phyloP scores from a whole-genome alignment of 495 filamentous ascomycete genomes.

The Hyaloscypha hepaticicola region DNA sequence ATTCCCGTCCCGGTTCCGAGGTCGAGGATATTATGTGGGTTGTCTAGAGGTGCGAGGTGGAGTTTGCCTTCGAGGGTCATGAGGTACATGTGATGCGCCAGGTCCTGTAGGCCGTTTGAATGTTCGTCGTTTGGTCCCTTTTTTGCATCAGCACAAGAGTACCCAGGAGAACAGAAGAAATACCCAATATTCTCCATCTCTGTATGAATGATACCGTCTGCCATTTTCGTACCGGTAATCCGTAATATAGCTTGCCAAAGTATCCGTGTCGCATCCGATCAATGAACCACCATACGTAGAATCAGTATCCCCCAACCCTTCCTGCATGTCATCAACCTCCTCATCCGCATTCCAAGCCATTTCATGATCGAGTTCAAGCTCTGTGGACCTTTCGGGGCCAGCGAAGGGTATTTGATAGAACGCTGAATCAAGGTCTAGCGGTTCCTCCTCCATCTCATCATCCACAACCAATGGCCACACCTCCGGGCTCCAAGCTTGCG shows the following conservation, averaged over 20 bases:
- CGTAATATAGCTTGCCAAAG: conserved; percentile 26
- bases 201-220: conserved; percentile 31
- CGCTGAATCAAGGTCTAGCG: conserved; percentile 10
- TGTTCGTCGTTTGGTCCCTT: conserved; percentile 26
- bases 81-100: conserved; percentile 42
- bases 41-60: conserved; percentile 57
- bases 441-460: neutral
- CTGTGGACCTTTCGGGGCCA: neutral
- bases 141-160: neutral
- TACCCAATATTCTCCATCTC: conserved; percentile 33
- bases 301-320: conserved; percentile 18
- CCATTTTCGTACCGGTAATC: conserved; percentile 32
- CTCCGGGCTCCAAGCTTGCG: neutral
- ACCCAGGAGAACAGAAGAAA: neutral
- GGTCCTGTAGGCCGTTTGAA: conserved; percentile 19
- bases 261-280: conserved; percentile 27
- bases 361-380: neutral
- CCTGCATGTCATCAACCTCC: neutral
- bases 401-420: conserved; percentile 8
- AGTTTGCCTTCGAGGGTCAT: conserved; percentile 56
- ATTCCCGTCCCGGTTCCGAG: conserved; percentile 62
- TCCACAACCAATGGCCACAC: neutral
- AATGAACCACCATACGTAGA: conserved; percentile 24
- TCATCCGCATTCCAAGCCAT: neutral
- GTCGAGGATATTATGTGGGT: conserved; percentile 57